phyloP scores from a whole-genome alignment of 176 grass and related monocot species.

The Avena eriantha region DNA sequence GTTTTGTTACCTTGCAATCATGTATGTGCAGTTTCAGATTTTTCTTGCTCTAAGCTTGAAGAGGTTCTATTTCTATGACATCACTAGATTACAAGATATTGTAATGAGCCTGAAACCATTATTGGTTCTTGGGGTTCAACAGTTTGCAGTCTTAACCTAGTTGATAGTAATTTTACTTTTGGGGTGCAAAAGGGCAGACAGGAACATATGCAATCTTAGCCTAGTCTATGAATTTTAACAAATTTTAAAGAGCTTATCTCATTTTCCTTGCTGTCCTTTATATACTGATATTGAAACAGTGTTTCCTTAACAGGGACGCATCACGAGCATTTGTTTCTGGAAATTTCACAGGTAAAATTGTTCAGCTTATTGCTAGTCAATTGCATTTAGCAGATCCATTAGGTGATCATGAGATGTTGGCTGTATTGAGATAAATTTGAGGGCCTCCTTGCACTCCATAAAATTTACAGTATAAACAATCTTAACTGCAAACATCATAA shows the following conservation, averaged over 20 bases:
- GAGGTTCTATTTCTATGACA: not conserved
- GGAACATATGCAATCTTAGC: not conserved
- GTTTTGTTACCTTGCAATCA: not conserved
- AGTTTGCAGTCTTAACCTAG: not conserved
- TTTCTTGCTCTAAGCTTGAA: not conserved
- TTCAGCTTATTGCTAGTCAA: constrained; percentile 5
- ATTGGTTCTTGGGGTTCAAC: not conserved
- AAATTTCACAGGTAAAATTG: constrained; percentile 85
- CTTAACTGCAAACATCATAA: not conserved
- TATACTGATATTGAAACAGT: constrained; percentile 39
- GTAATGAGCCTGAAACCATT: not conserved
- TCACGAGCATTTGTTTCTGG: constrained; percentile 92
- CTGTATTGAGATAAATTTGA: not conserved
- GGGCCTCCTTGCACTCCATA: not conserved
- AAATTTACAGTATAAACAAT: not conserved
- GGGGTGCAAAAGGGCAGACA: not conserved
- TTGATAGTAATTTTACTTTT: not conserved
- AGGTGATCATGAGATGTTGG: not conserved
- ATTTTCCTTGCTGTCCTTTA: constrained; percentile 26
- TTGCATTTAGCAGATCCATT: not conserved
- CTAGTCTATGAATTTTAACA: not conserved
- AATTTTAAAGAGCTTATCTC: constrained; percentile 4
- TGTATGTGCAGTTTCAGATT: not conserved
- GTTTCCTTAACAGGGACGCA: constrained; percentile 72
- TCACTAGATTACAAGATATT: not conserved